phyloP scores from a whole-genome alignment of 108 stramenopile genomes.

The Aurantiochytrium sp. region DNA sequence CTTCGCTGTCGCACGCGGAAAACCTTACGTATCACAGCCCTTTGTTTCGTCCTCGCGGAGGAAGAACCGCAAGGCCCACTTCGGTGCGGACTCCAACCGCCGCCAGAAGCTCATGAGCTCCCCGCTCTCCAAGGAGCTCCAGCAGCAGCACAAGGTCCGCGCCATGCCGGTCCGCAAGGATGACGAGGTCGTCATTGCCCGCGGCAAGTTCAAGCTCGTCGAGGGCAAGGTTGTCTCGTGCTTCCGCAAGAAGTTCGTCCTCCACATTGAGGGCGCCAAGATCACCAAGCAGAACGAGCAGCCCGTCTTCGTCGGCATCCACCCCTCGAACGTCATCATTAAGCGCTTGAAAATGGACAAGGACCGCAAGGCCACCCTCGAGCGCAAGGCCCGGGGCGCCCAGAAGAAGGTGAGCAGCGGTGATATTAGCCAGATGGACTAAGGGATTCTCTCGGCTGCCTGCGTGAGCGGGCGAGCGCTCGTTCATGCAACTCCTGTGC shows the following conservation, averaged over 20 bases:
- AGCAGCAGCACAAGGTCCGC: constrained; percentile 90
- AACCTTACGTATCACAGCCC: background rate
- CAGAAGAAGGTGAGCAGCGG: constrained; percentile 27
- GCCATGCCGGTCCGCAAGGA: constrained; percentile 97
- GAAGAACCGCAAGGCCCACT: constrained; percentile 98
- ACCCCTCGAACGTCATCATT: constrained; percentile 85
- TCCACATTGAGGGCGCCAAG: constrained; percentile 93
- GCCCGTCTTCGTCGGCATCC: constrained; percentile 80
- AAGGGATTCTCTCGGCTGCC: background rate
- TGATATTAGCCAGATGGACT: background rate
- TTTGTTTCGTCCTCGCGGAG: constrained; percentile 82
- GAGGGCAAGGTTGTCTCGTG: constrained; percentile 93
- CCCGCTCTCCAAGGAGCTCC: constrained; percentile 93
- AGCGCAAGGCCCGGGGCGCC: constrained; percentile 72
- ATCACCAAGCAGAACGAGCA: constrained; percentile 90
- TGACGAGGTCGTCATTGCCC: constrained; percentile 83
- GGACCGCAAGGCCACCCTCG: constrained; percentile 89
- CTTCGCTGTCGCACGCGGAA: no score
- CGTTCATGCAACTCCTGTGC: no score
- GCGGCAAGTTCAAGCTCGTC: constrained; percentile 59
- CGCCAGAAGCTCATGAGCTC: constrained; percentile 89
- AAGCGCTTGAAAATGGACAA: constrained; percentile 99
- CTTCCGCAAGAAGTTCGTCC: constrained; percentile 95
- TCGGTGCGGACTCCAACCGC: constrained; percentile 79
- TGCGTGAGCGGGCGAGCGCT: background rate